Evolutionary conservation across 2,329 filamentous ascomycete species (phyloP).

Genomic region (Fusarium tupiense): DNA sequence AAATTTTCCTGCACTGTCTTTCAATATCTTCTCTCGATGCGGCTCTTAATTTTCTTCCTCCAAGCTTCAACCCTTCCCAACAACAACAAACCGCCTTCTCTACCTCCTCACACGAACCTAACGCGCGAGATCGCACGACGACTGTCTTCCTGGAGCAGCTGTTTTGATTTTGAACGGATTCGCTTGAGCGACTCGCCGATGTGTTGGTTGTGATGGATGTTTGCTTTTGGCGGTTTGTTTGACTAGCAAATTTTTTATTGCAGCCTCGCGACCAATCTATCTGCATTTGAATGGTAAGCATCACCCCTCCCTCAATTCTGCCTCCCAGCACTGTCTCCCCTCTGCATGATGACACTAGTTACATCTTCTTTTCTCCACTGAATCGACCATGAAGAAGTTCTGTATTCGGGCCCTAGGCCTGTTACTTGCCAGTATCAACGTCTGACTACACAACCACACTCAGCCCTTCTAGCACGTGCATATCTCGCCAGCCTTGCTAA

Average conservation of each 20-base stretch:
- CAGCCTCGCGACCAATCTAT: neutral
- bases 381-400: constrained; percentile 87
- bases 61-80: constrained; percentile 27
- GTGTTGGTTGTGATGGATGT: neutral
- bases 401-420: constrained; percentile 74
- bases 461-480: neutral
- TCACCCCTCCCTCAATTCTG: constrained; percentile 26
- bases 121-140: constrained; percentile 9
- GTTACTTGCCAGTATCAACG: constrained; percentile 93
- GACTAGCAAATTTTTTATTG: constrained; percentile 12
- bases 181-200: neutral
- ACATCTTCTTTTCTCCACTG: constrained; percentile 87
- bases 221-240: constrained; percentile 10
- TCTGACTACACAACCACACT: constrained; percentile 64
- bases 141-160: constrained; percentile 14
- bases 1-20: constrained; percentile 48
- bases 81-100: constrained; percentile 19
- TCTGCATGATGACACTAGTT: constrained; percentile 76
- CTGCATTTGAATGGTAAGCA: constrained; percentile 40
- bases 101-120: constrained; percentile 12
- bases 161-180: constrained; percentile 32
- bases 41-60: constrained; percentile 29
- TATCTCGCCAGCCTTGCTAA: constrained; percentile 35
- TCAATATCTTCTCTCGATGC: constrained; percentile 45
- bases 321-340: constrained; percentile 19